Conservation (phyloP, 441 rosid species). For the Melastoma candidum region DNA sequence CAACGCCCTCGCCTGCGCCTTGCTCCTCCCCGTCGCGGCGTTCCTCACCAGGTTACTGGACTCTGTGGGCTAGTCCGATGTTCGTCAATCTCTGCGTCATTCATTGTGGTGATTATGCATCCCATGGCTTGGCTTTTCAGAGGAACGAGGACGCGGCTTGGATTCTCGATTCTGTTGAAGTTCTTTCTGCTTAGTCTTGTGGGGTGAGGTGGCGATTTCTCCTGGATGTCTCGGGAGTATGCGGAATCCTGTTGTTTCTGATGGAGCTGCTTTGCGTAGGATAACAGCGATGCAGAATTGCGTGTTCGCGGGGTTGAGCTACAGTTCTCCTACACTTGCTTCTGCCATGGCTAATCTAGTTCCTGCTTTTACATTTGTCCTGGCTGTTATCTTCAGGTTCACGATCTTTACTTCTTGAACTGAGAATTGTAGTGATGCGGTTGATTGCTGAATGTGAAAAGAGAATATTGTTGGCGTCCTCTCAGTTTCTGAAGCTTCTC, state of each 20-base stretch:
- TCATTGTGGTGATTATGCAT: not conserved
- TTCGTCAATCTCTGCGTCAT: not conserved
- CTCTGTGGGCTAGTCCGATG: constrained; percentile 7
- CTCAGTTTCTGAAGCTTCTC: not conserved
- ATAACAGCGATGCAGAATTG: constrained; percentile 31
- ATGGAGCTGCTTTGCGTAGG: constrained; percentile 13
- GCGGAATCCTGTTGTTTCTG: not conserved
- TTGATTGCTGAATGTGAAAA: not conserved
- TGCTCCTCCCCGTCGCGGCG: constrained; percentile 22
- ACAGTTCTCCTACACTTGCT: constrained; percentile 34
- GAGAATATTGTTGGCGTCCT: not conserved
- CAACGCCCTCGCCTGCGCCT: constrained; percentile 25
- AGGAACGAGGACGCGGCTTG: constrained; percentile 26
- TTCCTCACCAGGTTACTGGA: constrained; percentile 20
- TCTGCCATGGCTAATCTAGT: constrained; percentile 26
- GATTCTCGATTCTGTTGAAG: constrained; percentile 30
- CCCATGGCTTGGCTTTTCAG: constrained; percentile 11
- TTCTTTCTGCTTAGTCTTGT: constrained; percentile 37
- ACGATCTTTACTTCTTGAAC: not conserved
- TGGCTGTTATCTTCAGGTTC: constrained; percentile 38
- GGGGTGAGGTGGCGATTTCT: constrained; percentile 21
- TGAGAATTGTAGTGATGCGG: not conserved
- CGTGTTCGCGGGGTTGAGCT: constrained; percentile 25
- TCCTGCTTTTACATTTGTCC: constrained; percentile 36
- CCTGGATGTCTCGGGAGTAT: not conserved